Base-by-base conservation (phyloP, 768 basidiomycete genomes). In the Nidula microcarpa region DNA sequence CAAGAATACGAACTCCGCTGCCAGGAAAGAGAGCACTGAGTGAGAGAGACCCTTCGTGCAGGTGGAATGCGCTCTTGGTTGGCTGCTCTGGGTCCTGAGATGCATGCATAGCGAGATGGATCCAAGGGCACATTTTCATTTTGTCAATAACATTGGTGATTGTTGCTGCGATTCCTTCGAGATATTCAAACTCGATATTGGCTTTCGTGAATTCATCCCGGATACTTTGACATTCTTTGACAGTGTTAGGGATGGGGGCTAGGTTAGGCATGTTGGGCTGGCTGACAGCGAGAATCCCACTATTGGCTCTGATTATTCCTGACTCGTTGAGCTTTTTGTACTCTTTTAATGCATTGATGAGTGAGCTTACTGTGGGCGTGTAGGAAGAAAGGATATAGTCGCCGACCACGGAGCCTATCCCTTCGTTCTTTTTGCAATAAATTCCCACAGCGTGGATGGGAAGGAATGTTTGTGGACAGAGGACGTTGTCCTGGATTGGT, bases 371-470 rank as follows among this genome's bases (percentile, higher is more conserved):
- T n/a, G 39, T 43, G 47, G 37, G 36, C 30, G 52, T 59, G 50
- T 62, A 61, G 10, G 63, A 62, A 2, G 60, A 66, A 14, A 63
- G 47, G 30, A 50, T 58, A 51, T 50, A 60, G 49, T 64, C 56
- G 3, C 59, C 60, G 1, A 53, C 17, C 13, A 41, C 51, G 10
- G 55, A 44, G 45, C 49, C 17, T 9, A 33, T 39, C 10, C 33
- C 47, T 5, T 50, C 53, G 23, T 30, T 30, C 32, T 45, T 36
- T n/a, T 33, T 49, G 47, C 50, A 52, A 37, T 70, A 73, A 3
- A 65, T 59, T 3, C 65, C 62, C 44, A 73, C 73, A 4, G 70
- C 71, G 8, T 74, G 74, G 6, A 75, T 59, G 5, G 73, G 73
- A 34, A 74, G 49, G 18, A 67, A 64, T 10, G 69, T 23, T 50